Conservation (phyloP, 2,329 filamentous ascomycete genomes). For the Bipolaris victoriae region DNA sequence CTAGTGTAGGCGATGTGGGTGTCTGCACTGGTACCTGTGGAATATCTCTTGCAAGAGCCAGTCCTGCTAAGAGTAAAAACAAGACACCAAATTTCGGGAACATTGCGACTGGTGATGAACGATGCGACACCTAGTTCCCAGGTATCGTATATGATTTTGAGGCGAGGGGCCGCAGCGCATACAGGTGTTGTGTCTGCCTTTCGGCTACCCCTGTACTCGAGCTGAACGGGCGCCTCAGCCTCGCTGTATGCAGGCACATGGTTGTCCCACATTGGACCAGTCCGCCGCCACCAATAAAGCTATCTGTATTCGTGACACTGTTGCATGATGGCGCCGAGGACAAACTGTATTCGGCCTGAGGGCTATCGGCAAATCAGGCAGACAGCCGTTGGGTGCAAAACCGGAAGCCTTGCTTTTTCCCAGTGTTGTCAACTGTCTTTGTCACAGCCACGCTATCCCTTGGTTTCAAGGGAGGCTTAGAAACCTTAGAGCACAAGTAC, state of each 20-base stretch:
- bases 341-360: background rate
- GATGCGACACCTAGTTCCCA: background rate
- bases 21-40: background rate
- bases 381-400: background rate
- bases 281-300: slow-evolving; percentile 12
- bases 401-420: background rate
- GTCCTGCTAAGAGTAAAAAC: background rate
- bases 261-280: slow-evolving; percentile 5
- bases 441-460: background rate
- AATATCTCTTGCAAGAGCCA: slow-evolving; percentile 4
- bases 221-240: slow-evolving; percentile 13
- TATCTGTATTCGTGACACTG: background rate
- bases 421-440: background rate
- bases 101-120: background rate
- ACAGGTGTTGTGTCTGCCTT: slow-evolving; percentile 2
- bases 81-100: background rate
- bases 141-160: background rate
- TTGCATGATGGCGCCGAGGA: background rate
- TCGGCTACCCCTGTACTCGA: slow-evolving; percentile 12
- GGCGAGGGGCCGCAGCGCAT: background rate
- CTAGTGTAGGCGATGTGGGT: background rate
- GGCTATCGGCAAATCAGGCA: background rate
- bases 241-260: slow-evolving; percentile 3
- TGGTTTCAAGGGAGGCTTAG: background rate
- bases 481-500: background rate